Evolutionary conservation across 2,329 filamentous ascomycete species (phyloP), one percentile per base, ranked within the genome.

Genomic region (Keithomyces neogunnii): DNA sequence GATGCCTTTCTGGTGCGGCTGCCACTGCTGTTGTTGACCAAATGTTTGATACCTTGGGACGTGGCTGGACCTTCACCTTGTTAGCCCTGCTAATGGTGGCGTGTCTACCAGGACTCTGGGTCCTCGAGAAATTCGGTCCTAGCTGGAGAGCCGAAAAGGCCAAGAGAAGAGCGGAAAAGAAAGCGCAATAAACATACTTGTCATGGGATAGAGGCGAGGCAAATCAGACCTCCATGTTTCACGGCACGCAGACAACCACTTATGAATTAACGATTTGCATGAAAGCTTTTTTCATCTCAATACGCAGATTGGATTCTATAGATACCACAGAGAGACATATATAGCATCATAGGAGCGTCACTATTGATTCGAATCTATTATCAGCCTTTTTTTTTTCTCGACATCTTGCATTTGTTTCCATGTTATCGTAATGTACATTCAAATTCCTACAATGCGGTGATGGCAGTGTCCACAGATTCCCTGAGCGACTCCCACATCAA

Each of bases 401-500:
- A 9, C 5, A 9, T n/a, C 5, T 39, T 39, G 36, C 13, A 5
- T 13, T 3, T 5, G 9, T 5, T n/a, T n/a, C 26, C 38, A 40
- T 40, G n/a, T 40, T 7, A n/a, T 38, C 10, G 36, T 38, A n/a
- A 38, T 6, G 28, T 30, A 31, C 30, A 7, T 9, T 3, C 19
- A 39, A 26, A 35, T 10, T 19, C 30, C 47, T 29, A 52, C 50
- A 54, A 28, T n/a, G 81, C 83, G 57, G 81, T 75, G 53, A 85
- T 76, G 7, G 85, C 83, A 55, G 76, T 71, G 65, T 91, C 86
- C 56, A 86, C 60, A 13, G 85, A 79, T 57, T 82, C 76, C 63
- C 88, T 79, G 65, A 87, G 82, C 19, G 77, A 76, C 68, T 99
- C 93, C 93, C 93, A 99, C 51, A 92, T 92, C 62, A 99, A 74